Evolutionary conservation across 2,329 filamentous ascomycete genomes (phyloP), one percentile per base, ranked within the genome.

Genomic region (Zymoseptoria tritici): DNA sequence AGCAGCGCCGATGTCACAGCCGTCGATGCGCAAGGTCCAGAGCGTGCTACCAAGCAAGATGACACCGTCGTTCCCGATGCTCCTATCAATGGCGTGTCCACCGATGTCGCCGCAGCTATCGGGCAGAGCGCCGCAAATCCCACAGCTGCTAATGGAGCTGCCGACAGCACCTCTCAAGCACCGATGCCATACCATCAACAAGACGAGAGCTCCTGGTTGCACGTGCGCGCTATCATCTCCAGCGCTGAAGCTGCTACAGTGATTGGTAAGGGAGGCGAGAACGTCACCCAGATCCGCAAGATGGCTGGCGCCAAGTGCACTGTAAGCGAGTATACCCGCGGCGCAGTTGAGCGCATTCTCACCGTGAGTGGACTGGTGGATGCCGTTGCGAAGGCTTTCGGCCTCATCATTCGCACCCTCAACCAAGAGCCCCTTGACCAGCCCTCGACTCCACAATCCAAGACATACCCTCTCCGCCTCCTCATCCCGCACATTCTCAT

Each of bases 191-290:
- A 72, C 76, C 79, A 74, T 76, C 81, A 79, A 72, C 85, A 94
- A 69, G 94, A 99, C 72, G 94, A 99, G 80, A 91, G 89, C 54
- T 87, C 87, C 53, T 99, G 94, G 93, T 92, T 99, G 67, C 94
- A 99, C 74, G 90, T 99, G 69, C 89, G 94, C 68, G 91, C 94
- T 58, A 92, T 97, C 70, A 99, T 99, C 70, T 96, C 93, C 56
- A 99, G 93, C 76, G 91, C 91, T 52, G 94, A 99, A 77, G 94
- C 94, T 67, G 94, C 94, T 49, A 99, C 94, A 54, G 91, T 97
- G 67, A 99, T 99, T 76, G 94, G 94, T 73, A 99, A 99, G 79
- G 93, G 92, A 64, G 94, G 94, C 73, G 94, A 99, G 81, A 99
- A 99, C 72, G 94, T 99, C 54, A 96, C 92, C 67, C 91, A 96